Conservation (phyloP, 108 stramenopile genomes). For the Cylindrotheca fusiformis region DNA sequence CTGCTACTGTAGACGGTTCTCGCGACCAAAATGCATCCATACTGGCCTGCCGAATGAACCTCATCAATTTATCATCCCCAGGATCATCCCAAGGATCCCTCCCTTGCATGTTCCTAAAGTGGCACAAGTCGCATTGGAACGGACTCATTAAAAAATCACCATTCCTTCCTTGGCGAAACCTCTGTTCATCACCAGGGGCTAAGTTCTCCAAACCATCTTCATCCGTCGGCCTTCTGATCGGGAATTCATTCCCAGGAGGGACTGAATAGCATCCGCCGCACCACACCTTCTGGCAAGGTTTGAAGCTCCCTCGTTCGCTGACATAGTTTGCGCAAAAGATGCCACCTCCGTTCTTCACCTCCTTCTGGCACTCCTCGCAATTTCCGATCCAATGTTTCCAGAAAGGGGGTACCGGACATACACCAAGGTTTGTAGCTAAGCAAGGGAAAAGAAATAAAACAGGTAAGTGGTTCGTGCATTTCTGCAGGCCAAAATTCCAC, state of each 20-base stretch:
- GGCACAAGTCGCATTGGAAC: no score
- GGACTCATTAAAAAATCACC: slow-evolving; percentile 32
- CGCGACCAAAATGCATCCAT: slow-evolving; percentile 54
- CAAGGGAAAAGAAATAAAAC: slow-evolving; percentile 38
- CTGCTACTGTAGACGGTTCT: slow-evolving; percentile 30
- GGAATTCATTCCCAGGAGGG: not conserved
- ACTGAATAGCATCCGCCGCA: slow-evolving; percentile 35
- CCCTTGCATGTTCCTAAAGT: slow-evolving; percentile 37
- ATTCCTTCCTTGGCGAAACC: slow-evolving; percentile 18
- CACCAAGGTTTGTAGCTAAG: slow-evolving; percentile 25
- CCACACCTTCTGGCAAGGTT: slow-evolving; percentile 31
- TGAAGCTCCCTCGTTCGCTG: slow-evolving; percentile 6
- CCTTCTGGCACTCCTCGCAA: slow-evolving; percentile 33
- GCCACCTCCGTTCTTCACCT: slow-evolving; percentile 13
- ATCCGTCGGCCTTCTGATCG: no score
- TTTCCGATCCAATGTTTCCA: slow-evolving; percentile 12
- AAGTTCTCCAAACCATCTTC: no score
- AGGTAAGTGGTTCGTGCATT: slow-evolving; percentile 32
- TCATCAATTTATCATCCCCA: slow-evolving; percentile 4
- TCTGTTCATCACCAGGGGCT: slow-evolving; percentile 8
- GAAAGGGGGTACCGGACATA: not conserved
- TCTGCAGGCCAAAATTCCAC: slow-evolving; percentile 13
- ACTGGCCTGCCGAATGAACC: slow-evolving; percentile 28
- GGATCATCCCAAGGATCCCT: not conserved
- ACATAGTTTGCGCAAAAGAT: slow-evolving; percentile 51